Base-by-base conservation (phyloP, 164 flowering plant species). In the Akebia trifoliata region DNA sequence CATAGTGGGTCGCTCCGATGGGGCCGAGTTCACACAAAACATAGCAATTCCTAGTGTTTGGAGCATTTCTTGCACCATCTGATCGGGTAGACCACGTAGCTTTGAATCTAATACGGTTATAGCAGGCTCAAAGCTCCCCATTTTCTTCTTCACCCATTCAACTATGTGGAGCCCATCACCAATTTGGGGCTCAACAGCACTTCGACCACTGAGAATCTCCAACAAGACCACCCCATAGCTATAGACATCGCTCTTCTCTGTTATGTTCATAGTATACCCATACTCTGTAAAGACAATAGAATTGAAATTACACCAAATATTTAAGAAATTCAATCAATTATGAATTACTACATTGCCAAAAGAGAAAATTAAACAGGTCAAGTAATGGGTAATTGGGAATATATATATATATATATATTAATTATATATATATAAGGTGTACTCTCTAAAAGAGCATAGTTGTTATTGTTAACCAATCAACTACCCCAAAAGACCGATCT, bases 171-270 rank as follows among this genome's bases (percentile, higher is more conserved):
- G 74, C 4, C 98, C 96, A 40, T 85, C 96, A 0, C 81, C 86
- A 6, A 78, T 59, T 22, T 74, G 81, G 1, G 85, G 56, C 62
- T 86, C 84, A 4, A 92, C 77, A 0, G 96, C 93, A 31, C 84
- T 83, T 7, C 95, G 81, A 17, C 99, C 97, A 22, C 85, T 89
- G 39, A 92, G 74, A 15, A 92, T 81, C 73, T 92, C 93, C 25
- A 92, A 70, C 56, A 92, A 47, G 5, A 92, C 99, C 38, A 94
- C 96, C 8, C 99, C 99, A 58, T 81, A 94, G 56, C 97, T 94
- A 73, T 90, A 94, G 20, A 94, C 99, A 58, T 94, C 99, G 28
- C 97, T 90, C 85, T 90, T 94, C 70, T 90, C 96, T 20, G 99
- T 88, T 65, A 94, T 94, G 74, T 90, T 90, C 88, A 82, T 82